Percentiles rank a stretch among this genome's conserved stretches.
Evolutionary conservation across 352 stramenopile species (phyloP).

Genomic region (Globisporangium nagaii): DNA sequence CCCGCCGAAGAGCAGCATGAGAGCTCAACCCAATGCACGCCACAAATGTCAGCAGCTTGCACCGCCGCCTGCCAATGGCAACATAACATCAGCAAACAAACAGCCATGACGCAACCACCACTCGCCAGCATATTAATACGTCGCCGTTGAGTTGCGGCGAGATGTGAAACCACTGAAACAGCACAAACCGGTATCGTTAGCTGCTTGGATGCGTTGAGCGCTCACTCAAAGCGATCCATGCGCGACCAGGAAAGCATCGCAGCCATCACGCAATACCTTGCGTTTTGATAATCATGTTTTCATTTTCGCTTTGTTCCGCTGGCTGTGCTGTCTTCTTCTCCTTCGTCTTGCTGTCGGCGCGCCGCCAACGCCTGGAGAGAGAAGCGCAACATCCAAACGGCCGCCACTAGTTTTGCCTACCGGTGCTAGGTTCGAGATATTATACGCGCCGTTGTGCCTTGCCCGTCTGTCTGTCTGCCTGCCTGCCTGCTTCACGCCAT

Average conservation of each 20-base stretch:
- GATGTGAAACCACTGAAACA: not conserved
- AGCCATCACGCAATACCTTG: not conserved
- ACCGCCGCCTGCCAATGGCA: no score
- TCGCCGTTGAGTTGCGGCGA: not conserved
- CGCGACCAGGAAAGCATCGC: not conserved
- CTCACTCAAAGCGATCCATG: not conserved
- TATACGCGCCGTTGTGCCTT: conserved; percentile 1
- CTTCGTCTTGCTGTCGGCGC: not conserved
- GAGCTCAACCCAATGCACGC: not conserved
- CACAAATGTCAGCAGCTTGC: no score
- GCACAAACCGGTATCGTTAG: not conserved
- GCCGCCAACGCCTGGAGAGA: not conserved
- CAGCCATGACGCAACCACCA: no score
- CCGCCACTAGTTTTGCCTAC: not conserved
- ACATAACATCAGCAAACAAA: no score
- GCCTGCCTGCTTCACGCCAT: not conserved
- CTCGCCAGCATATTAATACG: no score
- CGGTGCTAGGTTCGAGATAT: conserved; percentile 5
- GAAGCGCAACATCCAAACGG: not conserved
- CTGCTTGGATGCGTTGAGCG: not conserved
- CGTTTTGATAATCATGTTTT: conserved; percentile 6
- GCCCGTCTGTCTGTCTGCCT: no score
- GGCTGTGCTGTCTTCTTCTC: not conserved
- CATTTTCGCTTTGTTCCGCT: not conserved
- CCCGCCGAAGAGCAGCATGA: conserved; percentile 69